These are phyloP conservation scores for Calycina herbarum DNA, from an alignment of 2,329 filamentous ascomycete genomes.

Conservation along the genomic window DNA sequence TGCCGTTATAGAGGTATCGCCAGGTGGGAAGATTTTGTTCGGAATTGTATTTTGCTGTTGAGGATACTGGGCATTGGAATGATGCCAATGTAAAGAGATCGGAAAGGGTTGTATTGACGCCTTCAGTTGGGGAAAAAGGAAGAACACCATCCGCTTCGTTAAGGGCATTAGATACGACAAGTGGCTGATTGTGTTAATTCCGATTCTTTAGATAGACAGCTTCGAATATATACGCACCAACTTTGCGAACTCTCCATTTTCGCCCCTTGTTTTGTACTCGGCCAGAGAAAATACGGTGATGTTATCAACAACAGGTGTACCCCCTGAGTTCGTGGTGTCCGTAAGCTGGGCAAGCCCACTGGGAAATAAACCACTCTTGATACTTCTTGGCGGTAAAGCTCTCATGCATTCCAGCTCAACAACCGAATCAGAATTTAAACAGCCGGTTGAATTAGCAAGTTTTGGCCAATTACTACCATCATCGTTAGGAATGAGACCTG, in stretches of 20 bases:
- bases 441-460: conserved; percentile 4
- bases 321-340: conserved; percentile 6
- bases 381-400: neutral
- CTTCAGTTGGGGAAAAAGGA: conserved; percentile 11
- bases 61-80: conserved; percentile 13
- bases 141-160: conserved; percentile 16
- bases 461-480: neutral
- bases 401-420: conserved; percentile 13
- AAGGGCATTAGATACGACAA: conserved; percentile 10
- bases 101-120: conserved; percentile 10
- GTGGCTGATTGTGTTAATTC: conserved; percentile 7
- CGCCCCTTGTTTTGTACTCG: conserved; percentile 11
- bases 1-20: conserved; percentile 12
- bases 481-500: conserved; percentile 1
- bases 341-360: conserved; percentile 7
- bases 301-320: conserved; percentile 16
- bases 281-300: conserved; percentile 11
- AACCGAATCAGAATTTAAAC: neutral
- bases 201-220: no score
- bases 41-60: conserved; percentile 3
- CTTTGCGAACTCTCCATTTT: conserved; percentile 10
- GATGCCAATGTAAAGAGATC: conserved; percentile 11
- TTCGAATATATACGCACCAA: neutral
- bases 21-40: conserved; percentile 9
- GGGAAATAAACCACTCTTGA: conserved; percentile 10